Conservation (phyloP, 768 basidiomycete genomes). For the Psilocybe cubensis region DNA sequence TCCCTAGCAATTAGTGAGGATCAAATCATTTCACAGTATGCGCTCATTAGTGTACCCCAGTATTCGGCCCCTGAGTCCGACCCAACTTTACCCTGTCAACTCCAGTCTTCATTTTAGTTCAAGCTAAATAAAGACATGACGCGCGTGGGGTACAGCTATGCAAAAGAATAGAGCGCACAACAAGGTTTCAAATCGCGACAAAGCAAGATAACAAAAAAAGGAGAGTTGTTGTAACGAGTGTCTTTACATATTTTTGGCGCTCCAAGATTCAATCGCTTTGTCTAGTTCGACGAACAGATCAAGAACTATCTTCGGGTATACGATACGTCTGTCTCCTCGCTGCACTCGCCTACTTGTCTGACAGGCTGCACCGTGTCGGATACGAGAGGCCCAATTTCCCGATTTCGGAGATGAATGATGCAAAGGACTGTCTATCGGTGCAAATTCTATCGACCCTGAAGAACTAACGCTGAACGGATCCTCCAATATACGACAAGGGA, state of each 20-base stretch:
- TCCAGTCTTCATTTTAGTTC: neutral
- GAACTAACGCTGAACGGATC: neutral
- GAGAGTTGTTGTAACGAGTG: neutral
- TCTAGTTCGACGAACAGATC: constrained; percentile 39
- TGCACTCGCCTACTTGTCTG: neutral
- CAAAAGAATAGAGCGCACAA: neutral
- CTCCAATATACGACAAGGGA: neutral
- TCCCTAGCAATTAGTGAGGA: neutral
- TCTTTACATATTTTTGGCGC: neutral
- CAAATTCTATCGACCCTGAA: constrained; percentile 1
- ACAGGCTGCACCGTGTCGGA: constrained; percentile 2
- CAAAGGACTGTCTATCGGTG: constrained; percentile 5
- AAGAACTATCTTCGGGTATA: constrained; percentile 33
- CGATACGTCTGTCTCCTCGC: constrained; percentile 1
- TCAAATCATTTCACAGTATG: constrained; percentile 4
- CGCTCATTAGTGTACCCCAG: neutral
- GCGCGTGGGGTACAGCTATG: neutral
- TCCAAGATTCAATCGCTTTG: constrained; percentile 36
- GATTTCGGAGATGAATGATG: constrained; percentile 12
- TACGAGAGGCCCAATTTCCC: neutral
- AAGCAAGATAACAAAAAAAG: constrained; percentile 8
- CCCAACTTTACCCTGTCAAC: neutral
- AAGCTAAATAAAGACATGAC: neutral
- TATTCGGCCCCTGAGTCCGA: constrained; percentile 2
- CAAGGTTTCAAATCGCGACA: constrained; percentile 1